Base-by-base conservation (phyloP, 2,329 filamentous ascomycete species). In the Epichloe festucae region DNA sequence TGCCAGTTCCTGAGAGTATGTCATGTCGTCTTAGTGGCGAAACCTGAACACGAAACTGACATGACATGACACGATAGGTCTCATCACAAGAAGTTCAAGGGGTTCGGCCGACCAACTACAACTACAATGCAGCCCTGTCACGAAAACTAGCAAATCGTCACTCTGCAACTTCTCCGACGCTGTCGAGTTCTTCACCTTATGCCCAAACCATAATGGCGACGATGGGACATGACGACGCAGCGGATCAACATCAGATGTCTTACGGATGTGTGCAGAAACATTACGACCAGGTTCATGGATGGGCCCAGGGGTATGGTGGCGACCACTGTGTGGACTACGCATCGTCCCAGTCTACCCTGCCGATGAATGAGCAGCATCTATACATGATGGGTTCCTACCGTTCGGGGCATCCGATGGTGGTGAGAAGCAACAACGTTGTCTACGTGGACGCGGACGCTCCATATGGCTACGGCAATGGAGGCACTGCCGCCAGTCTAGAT, bases 1-100 rank as follows among this genome's bases (percentile, higher is more conserved):
- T 96, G 91, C 64, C 79, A 84, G 52, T 96, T 95, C 62, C 73
- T 94, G 56, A 78, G 91, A 67, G 91, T 95, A 74, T 63, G 68
- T 42, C 8, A 47, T 41, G 27, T 35, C 27, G 27, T 31, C 8
- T 31, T 4, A 31, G 27, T 31, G 27, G 27, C 27, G 10, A 12
- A 12, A 4, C 23, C 31, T 39, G 21, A 15, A 31, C 14, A 45
- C 7, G 15, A 12, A 8, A 11, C 46, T 48, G 46, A 48, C 46
- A 34, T 42, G 21, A 14, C 17, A 27, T 11, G 17, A 31, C 15
- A 48, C 6, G 27, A 48, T n/a, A 36, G 65, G 65, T 67, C 14
- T 60, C 63, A 14, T 67, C 65, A 3, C 59, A 60, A 48, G 65
- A 67, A 49, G 57, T 65, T 5, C 53, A 57, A 10, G 34, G 54